Evolutionary conservation across 805 yeast genomes (phyloP).

Genomic region (Saccharomycopsis malanga): DNA sequence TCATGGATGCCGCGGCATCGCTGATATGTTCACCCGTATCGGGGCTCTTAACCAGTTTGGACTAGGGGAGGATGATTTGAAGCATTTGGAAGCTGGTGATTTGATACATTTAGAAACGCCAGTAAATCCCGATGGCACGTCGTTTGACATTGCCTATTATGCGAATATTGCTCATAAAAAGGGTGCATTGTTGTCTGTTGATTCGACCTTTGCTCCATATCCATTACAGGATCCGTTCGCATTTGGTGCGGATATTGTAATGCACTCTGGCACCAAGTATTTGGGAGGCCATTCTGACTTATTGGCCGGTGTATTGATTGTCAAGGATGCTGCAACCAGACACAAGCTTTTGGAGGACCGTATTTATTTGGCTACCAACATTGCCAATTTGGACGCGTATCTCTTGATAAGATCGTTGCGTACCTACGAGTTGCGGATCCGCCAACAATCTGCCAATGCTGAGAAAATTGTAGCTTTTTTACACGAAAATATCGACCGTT

Average conservation of each 20-base stretch:
- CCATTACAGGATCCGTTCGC: conserved; percentile 77
- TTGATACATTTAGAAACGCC: conserved; percentile 83
- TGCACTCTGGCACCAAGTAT: conserved; percentile 91
- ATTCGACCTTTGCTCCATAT: conserved; percentile 92
- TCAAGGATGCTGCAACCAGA: conserved; percentile 46
- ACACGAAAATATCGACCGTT: conserved; percentile 39
- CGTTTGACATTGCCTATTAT: conserved; percentile 53
- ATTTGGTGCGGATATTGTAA: conserved; percentile 79
- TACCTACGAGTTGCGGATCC: conserved; percentile 68
- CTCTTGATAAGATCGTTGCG: conserved; percentile 72
- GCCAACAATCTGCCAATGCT: conserved; percentile 58
- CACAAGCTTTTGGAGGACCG: conserved; percentile 53
- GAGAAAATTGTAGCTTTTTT: conserved; percentile 54
- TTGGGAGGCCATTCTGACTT: conserved; percentile 95
- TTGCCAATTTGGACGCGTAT: conserved; percentile 71
- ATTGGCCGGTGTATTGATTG: conserved; percentile 71
- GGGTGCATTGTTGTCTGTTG: conserved; percentile 70
- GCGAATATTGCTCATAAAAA: conserved; percentile 67
- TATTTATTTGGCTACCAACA: conserved; percentile 66
- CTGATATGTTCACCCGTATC: conserved; percentile 54
- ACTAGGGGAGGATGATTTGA: conserved; percentile 43
- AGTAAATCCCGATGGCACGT: conserved; percentile 72
- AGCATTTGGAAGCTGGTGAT: conserved; percentile 51
- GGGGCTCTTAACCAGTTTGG: conserved; percentile 46
- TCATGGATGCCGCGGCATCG: conserved; percentile 76